These are phyloP conservation scores for Fusarium chlamydosporum DNA, from an alignment of 2,329 filamentous ascomycete species.

Conservation along the genomic window DNA sequence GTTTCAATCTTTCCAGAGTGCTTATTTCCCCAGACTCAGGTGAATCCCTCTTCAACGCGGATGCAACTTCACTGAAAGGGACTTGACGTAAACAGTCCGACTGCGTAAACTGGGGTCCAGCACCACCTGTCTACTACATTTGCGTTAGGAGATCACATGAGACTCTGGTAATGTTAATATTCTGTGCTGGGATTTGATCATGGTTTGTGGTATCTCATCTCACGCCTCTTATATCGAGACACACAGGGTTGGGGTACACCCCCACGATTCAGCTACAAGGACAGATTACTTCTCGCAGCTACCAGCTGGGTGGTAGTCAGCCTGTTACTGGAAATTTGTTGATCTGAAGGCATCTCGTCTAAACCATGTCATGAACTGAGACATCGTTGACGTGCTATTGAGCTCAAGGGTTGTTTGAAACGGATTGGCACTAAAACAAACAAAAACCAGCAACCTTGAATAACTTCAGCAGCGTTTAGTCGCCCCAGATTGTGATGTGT, in stretches of 20 bases:
- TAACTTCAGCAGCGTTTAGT: conserved; percentile 12
- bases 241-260: background rate
- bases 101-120: background rate
- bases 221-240: background rate
- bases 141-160: too few species aligned
- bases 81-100: conserved; percentile 18
- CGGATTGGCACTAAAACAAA: conserved; percentile 35
- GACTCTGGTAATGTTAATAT: background rate
- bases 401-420: conserved; percentile 29
- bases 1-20: conserved; percentile 21
- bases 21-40: conserved; percentile 40
- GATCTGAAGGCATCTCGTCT: conserved; percentile 6
- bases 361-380: conserved; percentile 27
- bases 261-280: conserved; percentile 7
- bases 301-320: conserved; percentile 23
- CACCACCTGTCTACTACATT: background rate
- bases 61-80: conserved; percentile 13
- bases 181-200: background rate
- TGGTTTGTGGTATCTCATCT: background rate
- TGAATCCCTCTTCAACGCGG: conserved; percentile 4
- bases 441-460: conserved; percentile 20
- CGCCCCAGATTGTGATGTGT: conserved; percentile 28
- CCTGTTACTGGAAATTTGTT: conserved; percentile 4
- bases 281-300: conserved; percentile 12
- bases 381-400: conserved; percentile 26